Base-by-base conservation (phyloP, 2,329 filamentous ascomycete genomes). In the Neonectria magnoliae region DNA sequence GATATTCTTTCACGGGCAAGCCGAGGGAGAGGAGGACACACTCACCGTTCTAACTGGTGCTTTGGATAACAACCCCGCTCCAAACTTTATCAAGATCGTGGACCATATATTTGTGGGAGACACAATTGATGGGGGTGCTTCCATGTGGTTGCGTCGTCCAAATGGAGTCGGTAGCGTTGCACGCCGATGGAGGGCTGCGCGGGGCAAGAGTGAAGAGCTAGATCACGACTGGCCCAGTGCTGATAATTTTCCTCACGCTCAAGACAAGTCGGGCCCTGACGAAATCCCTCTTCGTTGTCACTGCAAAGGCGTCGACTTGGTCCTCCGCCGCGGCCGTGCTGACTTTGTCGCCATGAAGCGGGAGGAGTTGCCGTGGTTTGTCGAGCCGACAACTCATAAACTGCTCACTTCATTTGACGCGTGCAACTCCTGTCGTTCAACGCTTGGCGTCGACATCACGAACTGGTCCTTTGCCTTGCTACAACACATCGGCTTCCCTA, bases 51-150 rank as follows among this genome's bases (percentile, higher is more conserved):
- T 81, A 2, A 81, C 80, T 0, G 83, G 84, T 1, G 69, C 72
- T 0, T 67, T 84, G 36, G 56, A 59, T 0, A 81, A 82, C 45
- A 55, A 74, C 1, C 65, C 70, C 0, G 29, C 60, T 3, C 47
- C 55, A 0, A 67, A 71, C 7, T 47, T 85, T 8, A 55, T 84
- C 25, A 66, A 67, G 11, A 75, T 79, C 41, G 66, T 54, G 0
- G 63, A 77, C 2, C 81, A 85, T 59, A 79, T 83, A 3, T 85
- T 81, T 61, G 76, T 87, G 1, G 79, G 74, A 1, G 84, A 87
- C 60, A 88, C 86, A 0, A 29, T 78, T 1, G 86, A 88, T 68
- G 86, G 85, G 2, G 86, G 87, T 0, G 79, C 84, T 1, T 80
- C 80, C 2, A 70, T 78, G 1, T 88, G 83, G 83, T 69, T 86